Conservation (phyloP, 345 rosid genomes). For the Sonneratia caseolaris region DNA sequence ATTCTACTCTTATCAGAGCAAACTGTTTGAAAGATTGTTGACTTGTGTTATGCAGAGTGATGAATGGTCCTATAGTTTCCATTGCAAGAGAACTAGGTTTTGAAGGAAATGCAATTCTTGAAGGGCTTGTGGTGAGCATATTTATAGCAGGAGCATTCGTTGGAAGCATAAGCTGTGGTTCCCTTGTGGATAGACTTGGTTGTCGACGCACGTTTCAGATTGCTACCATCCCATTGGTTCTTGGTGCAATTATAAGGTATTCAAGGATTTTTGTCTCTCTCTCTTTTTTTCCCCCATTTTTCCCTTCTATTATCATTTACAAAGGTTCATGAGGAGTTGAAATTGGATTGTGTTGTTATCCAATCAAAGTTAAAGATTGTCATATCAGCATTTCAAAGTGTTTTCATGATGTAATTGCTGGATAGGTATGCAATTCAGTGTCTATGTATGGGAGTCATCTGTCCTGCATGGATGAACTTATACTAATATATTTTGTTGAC, state of each 20-base stretch:
- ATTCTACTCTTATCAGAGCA: neutral
- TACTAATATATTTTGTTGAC: neutral
- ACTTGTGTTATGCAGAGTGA: conserved; percentile 36
- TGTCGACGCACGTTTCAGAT: conserved; percentile 62
- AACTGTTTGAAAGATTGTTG: neutral
- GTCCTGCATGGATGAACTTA: neutral
- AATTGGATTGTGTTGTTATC: neutral
- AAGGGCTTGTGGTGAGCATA: conserved; percentile 78
- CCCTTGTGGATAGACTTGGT: conserved; percentile 54
- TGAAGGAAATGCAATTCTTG: conserved; percentile 55
- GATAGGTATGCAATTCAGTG: neutral
- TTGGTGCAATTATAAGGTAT: conserved; percentile 64
- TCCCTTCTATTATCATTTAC: no score
- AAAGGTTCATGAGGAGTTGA: neutral
- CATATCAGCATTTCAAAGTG: neutral
- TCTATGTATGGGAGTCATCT: neutral
- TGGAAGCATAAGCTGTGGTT: conserved; percentile 57
- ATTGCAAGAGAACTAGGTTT: conserved; percentile 67
- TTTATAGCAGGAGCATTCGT: conserved; percentile 72
- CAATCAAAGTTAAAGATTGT: neutral
- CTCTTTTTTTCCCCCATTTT: neutral
- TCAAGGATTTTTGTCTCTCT: neutral
- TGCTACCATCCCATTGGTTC: conserved; percentile 42
- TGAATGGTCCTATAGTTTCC: conserved; percentile 77
- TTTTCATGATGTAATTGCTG: neutral